phyloP scores from a whole-genome alignment of 2,329 filamentous ascomycete genomes.

The Dactylellina haptotyla region DNA sequence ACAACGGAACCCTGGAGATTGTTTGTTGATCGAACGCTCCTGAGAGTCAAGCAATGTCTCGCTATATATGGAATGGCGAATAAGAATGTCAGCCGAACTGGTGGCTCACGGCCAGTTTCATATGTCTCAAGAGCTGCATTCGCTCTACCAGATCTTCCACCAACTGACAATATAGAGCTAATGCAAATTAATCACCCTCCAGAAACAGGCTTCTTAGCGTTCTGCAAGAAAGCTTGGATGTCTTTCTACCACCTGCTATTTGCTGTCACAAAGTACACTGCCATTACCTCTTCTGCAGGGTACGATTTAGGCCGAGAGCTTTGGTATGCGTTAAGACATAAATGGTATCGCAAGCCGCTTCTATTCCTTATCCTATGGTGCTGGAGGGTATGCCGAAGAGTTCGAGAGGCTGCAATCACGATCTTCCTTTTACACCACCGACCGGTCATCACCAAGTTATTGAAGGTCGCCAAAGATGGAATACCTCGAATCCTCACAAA shows the following conservation, averaged over 20 bases:
- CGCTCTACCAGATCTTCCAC: slow-evolving; percentile 35
- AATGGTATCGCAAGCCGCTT: slow-evolving; percentile 56
- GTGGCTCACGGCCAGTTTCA: slow-evolving; percentile 31
- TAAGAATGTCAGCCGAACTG: slow-evolving; percentile 33
- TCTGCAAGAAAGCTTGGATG: slow-evolving; percentile 19
- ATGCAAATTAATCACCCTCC: slow-evolving; percentile 40
- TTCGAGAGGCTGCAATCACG: slow-evolving; percentile 60
- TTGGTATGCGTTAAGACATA: slow-evolving; percentile 59
- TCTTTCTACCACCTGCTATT: slow-evolving; percentile 56
- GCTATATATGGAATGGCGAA: slow-evolving; percentile 52
- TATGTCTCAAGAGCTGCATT: slow-evolving; percentile 48
- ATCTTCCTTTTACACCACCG: slow-evolving; percentile 60
- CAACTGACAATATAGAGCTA: slow-evolving; percentile 49
- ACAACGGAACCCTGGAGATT: slow-evolving; percentile 56
- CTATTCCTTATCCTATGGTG: slow-evolving; percentile 58
- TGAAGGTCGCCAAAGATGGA: slow-evolving; percentile 59
- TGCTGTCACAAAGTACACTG: slow-evolving; percentile 60
- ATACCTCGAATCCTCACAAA: slow-evolving; percentile 56
- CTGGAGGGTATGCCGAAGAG: slow-evolving; percentile 60
- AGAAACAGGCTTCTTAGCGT: slow-evolving; percentile 31
- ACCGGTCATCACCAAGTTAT: slow-evolving; percentile 59
- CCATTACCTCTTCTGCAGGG: slow-evolving; percentile 60
- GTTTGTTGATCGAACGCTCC: slow-evolving; percentile 14
- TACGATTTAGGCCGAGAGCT: slow-evolving; percentile 61
- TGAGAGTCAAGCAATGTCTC: slow-evolving; percentile 54